Evolutionary conservation across 176 grass and related monocot species (phyloP).

Genomic region (Cenchrus fungigraminus): DNA sequence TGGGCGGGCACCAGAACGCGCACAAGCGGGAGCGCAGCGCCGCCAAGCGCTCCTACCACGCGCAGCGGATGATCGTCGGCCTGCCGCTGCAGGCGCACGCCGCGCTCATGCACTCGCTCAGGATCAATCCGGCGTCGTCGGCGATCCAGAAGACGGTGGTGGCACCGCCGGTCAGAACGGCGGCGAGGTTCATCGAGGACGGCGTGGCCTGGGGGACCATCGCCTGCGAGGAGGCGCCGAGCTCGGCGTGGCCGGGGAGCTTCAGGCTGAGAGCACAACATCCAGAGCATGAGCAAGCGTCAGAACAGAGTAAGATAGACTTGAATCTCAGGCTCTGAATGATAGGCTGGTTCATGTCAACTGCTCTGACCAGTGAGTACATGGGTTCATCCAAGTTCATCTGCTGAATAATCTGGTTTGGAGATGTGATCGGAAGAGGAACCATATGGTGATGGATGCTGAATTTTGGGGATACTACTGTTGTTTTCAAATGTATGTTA

Average conservation of each 20-base stretch:
- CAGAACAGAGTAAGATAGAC: constrained; percentile 74
- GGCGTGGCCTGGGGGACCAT: constrained; percentile 46
- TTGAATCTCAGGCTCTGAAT: constrained; percentile 76
- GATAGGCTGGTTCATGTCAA: constrained; percentile 26
- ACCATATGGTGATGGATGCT: constrained; percentile 42
- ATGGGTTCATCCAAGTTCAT: constrained; percentile 24
- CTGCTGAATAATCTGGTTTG: constrained; percentile 55
- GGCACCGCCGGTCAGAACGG: constrained; percentile 33
- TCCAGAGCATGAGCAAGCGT: constrained; percentile 47
- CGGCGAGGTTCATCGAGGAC: constrained; percentile 50
- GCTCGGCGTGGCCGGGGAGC: constrained; percentile 69
- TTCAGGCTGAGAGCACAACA: constrained; percentile 57
- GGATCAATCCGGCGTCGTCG: constrained; percentile 50
- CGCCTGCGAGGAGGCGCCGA: constrained; percentile 50
- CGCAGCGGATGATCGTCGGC: constrained; percentile 71
- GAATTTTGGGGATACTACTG: constrained; percentile 40
- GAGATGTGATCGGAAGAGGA: constrained; percentile 35
- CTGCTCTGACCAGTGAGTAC: constrained; percentile 9
- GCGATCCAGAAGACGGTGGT: constrained; percentile 50
- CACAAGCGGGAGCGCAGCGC: constrained; percentile 87
- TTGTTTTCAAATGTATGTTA: constrained; percentile 26
- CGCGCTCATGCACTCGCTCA: constrained; percentile 58
- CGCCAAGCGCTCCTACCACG: constrained; percentile 64
- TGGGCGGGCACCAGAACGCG: constrained; percentile 90
- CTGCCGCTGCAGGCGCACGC: constrained; percentile 74